Base-by-base conservation (phyloP, 345 rosid genomes). In the Lagerstroemia speciosa region DNA sequence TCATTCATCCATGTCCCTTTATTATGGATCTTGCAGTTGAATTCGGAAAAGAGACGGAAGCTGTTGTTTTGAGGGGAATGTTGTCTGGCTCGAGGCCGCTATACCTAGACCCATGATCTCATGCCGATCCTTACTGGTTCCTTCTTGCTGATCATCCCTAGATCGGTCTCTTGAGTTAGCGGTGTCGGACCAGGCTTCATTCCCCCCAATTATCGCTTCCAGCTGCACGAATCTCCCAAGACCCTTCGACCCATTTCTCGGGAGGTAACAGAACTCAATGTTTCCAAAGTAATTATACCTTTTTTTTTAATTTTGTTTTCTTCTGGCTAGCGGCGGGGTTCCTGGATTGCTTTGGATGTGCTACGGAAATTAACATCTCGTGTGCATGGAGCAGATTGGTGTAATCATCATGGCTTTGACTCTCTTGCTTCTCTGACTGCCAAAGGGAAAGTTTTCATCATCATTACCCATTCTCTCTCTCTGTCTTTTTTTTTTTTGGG, bases 171-270 rank as follows among this genome's bases (percentile, higher is more conserved):
- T 41, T n/a, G 73, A 71, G 74, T 32, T 64, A 30, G 55, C 69
- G 74, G 65, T 85, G 69, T 90, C 96, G 96, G 96, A 90, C 96
- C 96, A 90, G 96, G 93, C 96, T 90, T 90, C 96, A 87, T 90
- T 87, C 96, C 96, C 90, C 93, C 75, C 91, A 90, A 83, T 80
- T 77, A 65, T 53, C 8, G 74, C 69, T 64, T 71, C 64, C 43
- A 52, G 8, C 26, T 16, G 55, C 45, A 31, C 65, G 22, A 27
- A 41, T 69, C 55, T 37, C 57, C 22, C 27, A 20, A 52, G 26
- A 52, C 24, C n/a, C n/a, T n/a, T n/a, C n/a, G n/a, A n/a, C n/a
- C n/a, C n/a, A n/a, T n/a, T 11, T 17, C 20, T 2, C 61, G 22
- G 15, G 30, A 24, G 61, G 61, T 55, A 24, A 55, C 0, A 26